These are phyloP conservation scores for Solanum medicagineum DNA, from an alignment of 257 asterid genomes.

Conservation along the genomic window DNA sequence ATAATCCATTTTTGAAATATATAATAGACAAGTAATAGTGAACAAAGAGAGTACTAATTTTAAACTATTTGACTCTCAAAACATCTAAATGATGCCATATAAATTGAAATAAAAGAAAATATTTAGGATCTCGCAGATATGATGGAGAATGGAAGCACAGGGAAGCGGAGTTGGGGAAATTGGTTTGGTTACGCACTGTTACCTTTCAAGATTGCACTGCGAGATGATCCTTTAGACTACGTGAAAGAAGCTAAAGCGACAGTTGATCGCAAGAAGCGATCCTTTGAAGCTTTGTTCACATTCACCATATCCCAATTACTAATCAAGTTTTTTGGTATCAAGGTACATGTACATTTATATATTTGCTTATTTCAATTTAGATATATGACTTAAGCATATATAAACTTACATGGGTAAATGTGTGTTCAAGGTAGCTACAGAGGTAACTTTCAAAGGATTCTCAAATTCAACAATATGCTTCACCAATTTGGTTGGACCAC, in stretches of 20 bases:
- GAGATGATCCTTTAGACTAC: constrained; percentile 4
- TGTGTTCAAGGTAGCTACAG: background rate
- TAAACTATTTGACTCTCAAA: too few species aligned
- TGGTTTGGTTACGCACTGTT: background rate
- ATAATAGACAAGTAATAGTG: too few species aligned
- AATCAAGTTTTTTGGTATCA: background rate
- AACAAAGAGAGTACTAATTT: too few species aligned
- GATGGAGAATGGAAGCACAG: constrained; percentile 4
- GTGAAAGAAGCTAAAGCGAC: constrained; percentile 1
- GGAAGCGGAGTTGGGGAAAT: constrained; percentile 7
- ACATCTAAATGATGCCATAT: too few species aligned
- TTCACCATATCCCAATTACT: background rate
- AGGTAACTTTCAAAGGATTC: background rate
- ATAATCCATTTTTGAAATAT: too few species aligned
- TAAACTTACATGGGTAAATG: background rate
- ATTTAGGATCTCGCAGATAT: constrained; percentile 5
- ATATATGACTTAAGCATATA: too few species aligned
- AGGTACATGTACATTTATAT: background rate
- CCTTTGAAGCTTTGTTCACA: background rate
- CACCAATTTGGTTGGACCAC: constrained; percentile 6
- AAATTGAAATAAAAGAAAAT: too few species aligned
- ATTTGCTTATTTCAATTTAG: background rate
- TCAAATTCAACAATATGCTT: constrained; percentile 3
- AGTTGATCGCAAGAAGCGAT: constrained; percentile 4
- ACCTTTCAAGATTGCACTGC: background rate